Conservation (phyloP, 805 yeast genomes). For the Ogataea pilisensis region DNA sequence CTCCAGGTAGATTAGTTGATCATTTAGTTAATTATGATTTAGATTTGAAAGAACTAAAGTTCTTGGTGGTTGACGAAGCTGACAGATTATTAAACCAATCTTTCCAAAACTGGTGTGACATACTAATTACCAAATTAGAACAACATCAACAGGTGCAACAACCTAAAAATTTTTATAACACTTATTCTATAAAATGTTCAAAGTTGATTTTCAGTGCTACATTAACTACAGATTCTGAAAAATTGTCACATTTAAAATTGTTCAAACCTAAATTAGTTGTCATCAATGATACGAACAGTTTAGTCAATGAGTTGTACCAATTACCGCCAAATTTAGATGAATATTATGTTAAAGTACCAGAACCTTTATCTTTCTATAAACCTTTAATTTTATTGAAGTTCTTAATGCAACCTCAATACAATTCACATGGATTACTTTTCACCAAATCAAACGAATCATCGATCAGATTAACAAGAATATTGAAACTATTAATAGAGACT, state of each 20-base stretch:
- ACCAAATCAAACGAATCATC: slow-evolving; percentile 83
- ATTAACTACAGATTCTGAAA: slow-evolving; percentile 87
- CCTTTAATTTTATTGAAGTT: slow-evolving; percentile 70
- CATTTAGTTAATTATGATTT: slow-evolving; percentile 48
- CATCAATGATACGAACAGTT: slow-evolving; percentile 49
- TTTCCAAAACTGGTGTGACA: slow-evolving; percentile 88
- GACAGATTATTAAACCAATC: slow-evolving; percentile 80
- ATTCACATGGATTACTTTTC: slow-evolving; percentile 51
- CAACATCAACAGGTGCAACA: slow-evolving; percentile 27
- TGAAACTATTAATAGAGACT: slow-evolving; percentile 38
- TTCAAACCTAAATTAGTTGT: slow-evolving; percentile 69
- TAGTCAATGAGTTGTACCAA: slow-evolving; percentile 54
- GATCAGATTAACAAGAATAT: slow-evolving; percentile 66
- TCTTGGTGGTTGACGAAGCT: slow-evolving; percentile 75
- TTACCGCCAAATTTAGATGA: slow-evolving; percentile 50
- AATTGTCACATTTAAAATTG: slow-evolving; percentile 67
- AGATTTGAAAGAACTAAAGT: slow-evolving; percentile 49
- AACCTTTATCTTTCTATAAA: slow-evolving; percentile 43
- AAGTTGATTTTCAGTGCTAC: slow-evolving; percentile 89
- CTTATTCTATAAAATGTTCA: slow-evolving; percentile 41
- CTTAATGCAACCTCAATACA: slow-evolving; percentile 33
- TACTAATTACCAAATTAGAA: slow-evolving; percentile 40
- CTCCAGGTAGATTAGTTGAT: slow-evolving; percentile 84
- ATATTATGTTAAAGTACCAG: slow-evolving; percentile 25
- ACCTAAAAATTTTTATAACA: slow-evolving; percentile 24